These are phyloP conservation scores for Cenchrus fungigraminus DNA, from an alignment of 176 grass and related monocot species.

Conservation along the genomic window DNA sequence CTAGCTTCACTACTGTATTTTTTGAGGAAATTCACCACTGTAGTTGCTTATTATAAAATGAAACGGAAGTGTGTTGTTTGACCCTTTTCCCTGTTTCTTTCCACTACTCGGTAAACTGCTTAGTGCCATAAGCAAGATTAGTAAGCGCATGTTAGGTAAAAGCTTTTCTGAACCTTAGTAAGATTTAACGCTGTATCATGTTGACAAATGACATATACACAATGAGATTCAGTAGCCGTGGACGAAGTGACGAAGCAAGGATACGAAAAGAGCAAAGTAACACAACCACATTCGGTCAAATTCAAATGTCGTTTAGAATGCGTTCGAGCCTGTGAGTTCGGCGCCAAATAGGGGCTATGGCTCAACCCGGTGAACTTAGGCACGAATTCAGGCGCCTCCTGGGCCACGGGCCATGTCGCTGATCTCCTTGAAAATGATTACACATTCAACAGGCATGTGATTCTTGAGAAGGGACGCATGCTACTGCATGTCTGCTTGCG, in stretches of 20 bases:
- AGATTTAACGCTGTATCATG: neutral
- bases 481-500: neutral
- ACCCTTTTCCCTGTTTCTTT: neutral
- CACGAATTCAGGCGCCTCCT: neutral
- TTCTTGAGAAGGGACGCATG: neutral
- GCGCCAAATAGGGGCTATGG: neutral
- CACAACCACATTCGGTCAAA: too few relatives aligned
- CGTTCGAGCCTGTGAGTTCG: neutral
- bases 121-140: neutral
- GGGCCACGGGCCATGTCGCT: neutral
- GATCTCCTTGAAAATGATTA: slow-evolving; percentile 11
- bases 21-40: too few relatives aligned
- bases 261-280: neutral
- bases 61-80: neutral
- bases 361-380: neutral
- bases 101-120: neutral
- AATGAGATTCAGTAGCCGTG: neutral
- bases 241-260: neutral
- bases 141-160: neutral
- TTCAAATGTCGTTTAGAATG: slow-evolving; percentile 11
- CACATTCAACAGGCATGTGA: slow-evolving; percentile 1
- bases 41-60: neutral
- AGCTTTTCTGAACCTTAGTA: neutral
- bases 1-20: too few relatives aligned
- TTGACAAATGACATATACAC: neutral